Evolutionary conservation across 2,329 filamentous ascomycete species (phyloP).

Genomic region (Didymella lethalis): DNA sequence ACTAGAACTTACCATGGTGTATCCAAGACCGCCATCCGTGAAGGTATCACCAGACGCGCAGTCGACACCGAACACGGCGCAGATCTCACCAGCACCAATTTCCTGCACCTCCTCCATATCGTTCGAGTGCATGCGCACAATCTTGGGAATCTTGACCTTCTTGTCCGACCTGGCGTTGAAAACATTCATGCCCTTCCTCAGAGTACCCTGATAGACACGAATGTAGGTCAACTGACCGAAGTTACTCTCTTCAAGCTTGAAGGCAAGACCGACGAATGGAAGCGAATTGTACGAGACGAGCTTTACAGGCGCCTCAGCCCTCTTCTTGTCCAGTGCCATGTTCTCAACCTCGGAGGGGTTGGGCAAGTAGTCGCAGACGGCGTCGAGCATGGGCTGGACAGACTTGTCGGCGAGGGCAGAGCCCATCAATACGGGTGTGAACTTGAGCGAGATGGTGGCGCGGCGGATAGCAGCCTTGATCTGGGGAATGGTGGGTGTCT

Average conservation of each 20-base stretch:
- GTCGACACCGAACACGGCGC: constrained; percentile 96
- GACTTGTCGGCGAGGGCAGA: constrained; percentile 94
- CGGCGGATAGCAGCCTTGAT: constrained; percentile 92
- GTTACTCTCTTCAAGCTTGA: constrained; percentile 99
- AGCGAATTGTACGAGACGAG: constrained; percentile 92
- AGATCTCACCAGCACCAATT: constrained; percentile 96
- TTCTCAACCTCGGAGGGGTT: constrained; percentile 92
- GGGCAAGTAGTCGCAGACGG: constrained; percentile 93
- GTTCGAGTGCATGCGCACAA: constrained; percentile 99
- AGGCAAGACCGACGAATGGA: constrained; percentile 93
- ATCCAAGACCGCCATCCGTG: constrained; percentile 89
- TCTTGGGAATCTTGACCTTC: constrained; percentile 95
- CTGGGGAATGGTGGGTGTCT: constrained; percentile 78
- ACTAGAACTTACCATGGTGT: constrained; percentile 72
- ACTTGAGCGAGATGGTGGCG: constrained; percentile 87
- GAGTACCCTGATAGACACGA: constrained; percentile 92
- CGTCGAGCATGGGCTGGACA: constrained; percentile 95
- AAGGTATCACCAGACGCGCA: constrained; percentile 98
- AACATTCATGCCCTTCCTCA: constrained; percentile 87
- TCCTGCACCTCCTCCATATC: constrained; percentile 98
- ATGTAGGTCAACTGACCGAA: constrained; percentile 99
- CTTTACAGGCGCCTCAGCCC: constrained; percentile 80
- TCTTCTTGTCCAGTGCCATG: constrained; percentile 82
- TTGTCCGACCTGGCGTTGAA: constrained; percentile 95
- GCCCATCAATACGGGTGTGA: constrained; percentile 95